Base-by-base conservation (phyloP, 441 rosid species). In the California macrophylla region DNA sequence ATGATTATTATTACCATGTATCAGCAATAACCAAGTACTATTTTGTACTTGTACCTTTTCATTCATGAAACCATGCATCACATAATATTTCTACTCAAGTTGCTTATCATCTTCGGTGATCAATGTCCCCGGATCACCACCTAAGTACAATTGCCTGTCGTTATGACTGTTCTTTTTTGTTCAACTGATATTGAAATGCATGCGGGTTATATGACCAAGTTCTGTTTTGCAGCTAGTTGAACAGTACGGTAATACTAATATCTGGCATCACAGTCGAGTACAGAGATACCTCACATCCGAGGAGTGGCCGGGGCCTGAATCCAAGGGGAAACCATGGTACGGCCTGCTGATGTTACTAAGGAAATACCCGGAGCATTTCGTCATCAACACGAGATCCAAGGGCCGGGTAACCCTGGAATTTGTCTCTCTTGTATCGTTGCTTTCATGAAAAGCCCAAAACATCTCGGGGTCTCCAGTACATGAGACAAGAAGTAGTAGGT, bases 321-420 rank as follows among this genome's bases (percentile, higher is more conserved):
- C 96, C 50, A 86, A 87, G 78, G 93, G 90, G 28, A 93, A 89
- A 77, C 98, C 97, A 56, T 93, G 98, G 97, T 86, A 85, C 45
- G 97, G 96, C 68, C 76, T 91, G 81, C 92, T 93, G 40, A 89
- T 82, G 92, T 79, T 93, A 74, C 85, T 93, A 38, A 82, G 95
- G 72, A 93, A 89, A 78, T 88, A 93, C 63, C 97, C 98, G 0
- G 98, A 91, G 75, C 97, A 93, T 74, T 93, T 93, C 28, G 98
- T 93, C 50, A 91, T 93, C 85, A 91, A 89, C 84, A 89, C 88
- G 2, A 87, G 96, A 75, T 89, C 92, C n/a, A 87, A 86, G 82
- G 89, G 88, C 18, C 79, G 88, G 47, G 77, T 87, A 29, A 87
- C 93, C 0, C 77, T 74, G 45, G 98, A 91, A 83, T 91, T 89